These are phyloP conservation scores for Fusarium transvaalense DNA, from an alignment of 2,329 filamentous ascomycete species.

Conservation along the genomic window DNA sequence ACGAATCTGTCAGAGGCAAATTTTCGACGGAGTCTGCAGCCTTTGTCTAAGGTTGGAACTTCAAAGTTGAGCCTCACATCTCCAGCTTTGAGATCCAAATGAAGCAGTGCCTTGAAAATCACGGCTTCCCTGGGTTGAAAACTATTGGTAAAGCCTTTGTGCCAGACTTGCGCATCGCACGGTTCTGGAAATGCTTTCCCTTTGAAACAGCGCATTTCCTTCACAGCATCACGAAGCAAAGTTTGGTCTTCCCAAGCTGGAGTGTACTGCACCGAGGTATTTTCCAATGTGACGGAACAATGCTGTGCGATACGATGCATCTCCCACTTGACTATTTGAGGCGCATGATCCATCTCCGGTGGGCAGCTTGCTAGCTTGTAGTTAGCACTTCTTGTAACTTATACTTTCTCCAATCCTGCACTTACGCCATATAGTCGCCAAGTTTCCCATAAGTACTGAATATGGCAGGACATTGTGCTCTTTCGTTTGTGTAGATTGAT, in stretches of 20 bases:
- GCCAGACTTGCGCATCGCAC: background rate
- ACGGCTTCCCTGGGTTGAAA: background rate
- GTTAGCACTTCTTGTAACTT: background rate
- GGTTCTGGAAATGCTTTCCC: background rate
- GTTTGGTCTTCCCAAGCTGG: background rate
- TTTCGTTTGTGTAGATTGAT: background rate
- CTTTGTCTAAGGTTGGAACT: background rate
- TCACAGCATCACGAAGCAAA: background rate
- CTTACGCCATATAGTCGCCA: background rate
- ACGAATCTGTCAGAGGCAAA: background rate
- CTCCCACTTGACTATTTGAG: conserved; percentile 3
- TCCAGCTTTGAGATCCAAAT: background rate
- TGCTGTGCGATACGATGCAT: conserved; percentile 2
- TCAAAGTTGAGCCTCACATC: background rate
- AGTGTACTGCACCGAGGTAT: background rate
- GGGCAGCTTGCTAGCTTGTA: background rate
- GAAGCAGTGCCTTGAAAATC: background rate
- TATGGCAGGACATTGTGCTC: background rate
- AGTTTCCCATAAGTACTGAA: background rate
- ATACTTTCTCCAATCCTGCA: background rate
- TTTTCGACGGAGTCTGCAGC: conserved; percentile 5
- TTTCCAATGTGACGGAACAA: background rate
- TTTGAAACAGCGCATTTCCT: background rate
- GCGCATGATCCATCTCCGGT: background rate
- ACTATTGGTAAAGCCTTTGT: background rate